These are phyloP conservation scores for Pterocarpus macrocarpus DNA, from an alignment of 306 rosid genomes.

Conservation along the genomic window DNA sequence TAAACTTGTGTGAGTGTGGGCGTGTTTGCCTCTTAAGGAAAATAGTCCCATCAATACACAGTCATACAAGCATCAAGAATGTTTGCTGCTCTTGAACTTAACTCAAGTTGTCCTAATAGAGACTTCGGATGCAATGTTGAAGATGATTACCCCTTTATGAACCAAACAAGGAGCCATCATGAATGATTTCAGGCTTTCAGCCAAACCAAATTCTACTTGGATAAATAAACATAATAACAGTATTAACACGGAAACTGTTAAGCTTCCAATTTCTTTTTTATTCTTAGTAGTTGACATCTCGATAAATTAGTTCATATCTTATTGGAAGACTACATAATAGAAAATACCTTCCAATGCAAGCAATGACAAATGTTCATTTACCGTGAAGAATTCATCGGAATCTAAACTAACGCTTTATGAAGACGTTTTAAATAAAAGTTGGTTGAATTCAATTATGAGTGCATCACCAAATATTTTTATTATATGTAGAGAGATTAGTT, in stretches of 20 bases:
- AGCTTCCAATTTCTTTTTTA: constrained; percentile 22
- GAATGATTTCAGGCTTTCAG: not conserved
- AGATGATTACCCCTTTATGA: not conserved
- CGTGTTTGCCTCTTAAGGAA: no score
- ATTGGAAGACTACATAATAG: not conserved
- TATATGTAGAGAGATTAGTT: no score
- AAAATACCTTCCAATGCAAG: not conserved
- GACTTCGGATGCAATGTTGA: not conserved
- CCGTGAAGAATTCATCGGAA: not conserved
- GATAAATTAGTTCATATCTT: constrained; percentile 10
- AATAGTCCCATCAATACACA: no score
- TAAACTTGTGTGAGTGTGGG: no score
- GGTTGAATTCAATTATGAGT: no score
- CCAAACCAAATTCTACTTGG: not conserved
- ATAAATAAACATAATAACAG: not conserved
- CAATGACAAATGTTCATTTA: not conserved
- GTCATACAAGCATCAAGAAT: no score
- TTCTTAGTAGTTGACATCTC: not conserved
- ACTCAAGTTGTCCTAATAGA: no score
- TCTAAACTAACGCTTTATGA: not conserved
- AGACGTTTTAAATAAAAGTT: no score
- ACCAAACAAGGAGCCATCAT: not conserved
- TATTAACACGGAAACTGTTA: not conserved
- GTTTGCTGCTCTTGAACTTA: no score
- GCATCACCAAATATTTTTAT: no score